Evolutionary conservation across 208 protist species (phyloP).

Genomic region (Trichomonas gallinae): DNA sequence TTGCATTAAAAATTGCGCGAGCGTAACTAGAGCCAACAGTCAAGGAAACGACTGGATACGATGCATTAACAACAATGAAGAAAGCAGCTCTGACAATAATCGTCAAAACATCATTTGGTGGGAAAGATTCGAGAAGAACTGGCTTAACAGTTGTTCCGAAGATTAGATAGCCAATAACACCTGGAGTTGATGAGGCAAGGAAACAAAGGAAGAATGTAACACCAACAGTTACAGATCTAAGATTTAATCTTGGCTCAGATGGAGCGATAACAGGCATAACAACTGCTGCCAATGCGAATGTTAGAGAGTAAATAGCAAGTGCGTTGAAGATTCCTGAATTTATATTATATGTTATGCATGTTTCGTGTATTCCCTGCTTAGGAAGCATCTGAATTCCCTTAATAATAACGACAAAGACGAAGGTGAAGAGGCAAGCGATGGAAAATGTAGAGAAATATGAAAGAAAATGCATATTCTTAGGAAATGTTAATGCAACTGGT

Average conservation of each 20-base stretch:
- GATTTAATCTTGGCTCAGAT: neutral
- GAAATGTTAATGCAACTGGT: neutral
- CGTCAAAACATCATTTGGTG: neutral
- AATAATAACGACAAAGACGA: neutral
- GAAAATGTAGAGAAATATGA: slow-evolving; percentile 7
- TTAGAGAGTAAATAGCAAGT: neutral
- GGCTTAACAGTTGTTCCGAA: neutral
- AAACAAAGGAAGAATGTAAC: neutral
- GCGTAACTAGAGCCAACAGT: neutral
- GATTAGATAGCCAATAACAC: neutral
- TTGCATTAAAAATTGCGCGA: neutral
- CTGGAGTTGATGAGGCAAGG: neutral
- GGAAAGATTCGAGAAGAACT: neutral
- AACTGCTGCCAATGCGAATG: neutral
- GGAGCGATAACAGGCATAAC: neutral
- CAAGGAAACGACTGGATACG: neutral
- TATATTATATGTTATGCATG: neutral
- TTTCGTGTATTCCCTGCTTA: neutral
- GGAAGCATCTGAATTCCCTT: neutral
- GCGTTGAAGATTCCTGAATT: neutral
- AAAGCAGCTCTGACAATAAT: neutral
- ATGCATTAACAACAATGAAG: slow-evolving; percentile 6
- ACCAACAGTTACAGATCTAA: neutral
- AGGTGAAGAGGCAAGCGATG: neutral
- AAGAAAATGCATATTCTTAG: neutral